Base-by-base conservation (phyloP, 768 basidiomycete genomes). In the Mycena galericulata region DNA sequence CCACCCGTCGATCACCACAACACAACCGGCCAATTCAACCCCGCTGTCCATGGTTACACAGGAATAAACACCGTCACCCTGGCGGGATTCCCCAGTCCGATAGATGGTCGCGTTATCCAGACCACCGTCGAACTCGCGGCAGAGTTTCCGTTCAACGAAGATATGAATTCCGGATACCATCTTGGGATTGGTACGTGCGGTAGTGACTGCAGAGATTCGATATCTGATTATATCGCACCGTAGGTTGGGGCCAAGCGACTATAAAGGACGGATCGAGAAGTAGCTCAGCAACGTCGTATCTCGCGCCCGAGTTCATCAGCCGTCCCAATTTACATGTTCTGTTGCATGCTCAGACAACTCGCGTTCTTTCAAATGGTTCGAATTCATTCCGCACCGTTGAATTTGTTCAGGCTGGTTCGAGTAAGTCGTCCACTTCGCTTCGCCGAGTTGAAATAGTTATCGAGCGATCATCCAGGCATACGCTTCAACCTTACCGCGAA, bases 1-100 rank as follows among this genome's bases (percentile, higher is more conserved):
- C 62, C 68, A 27, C 80, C 80, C 14, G 73, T 66, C 5, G 79
- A 80, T 54, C 26, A 68, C 47, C 80, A 78, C 65, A 74, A 79
- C 62, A 76, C 70, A 30, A 64, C 73, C 2, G 75, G 73, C 24
- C 69, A 79, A 54, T 71, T 75, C 47, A 55, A 74, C 51, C 78
- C 78, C 5, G 26, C 53, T 7, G 67, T 72, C 14, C 80, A 81
- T 45, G 74, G 76, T 26, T 69, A 54, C 36, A 36, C 32, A 11
- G 80, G 80, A 2, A 64, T 74, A 26, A 71, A 57, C 55, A 29
- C 62, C 9, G 73, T 77, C 26, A 67, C 71, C 15, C 70, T 78
- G 4, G 46, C 68, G 11, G 75, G 76, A 2, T 77, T 65, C 36
- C 68, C 74, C 7, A 49, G 20, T 30, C 30, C 72, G 17, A 62